A percentile compares a stretch with the other conserved stretches of the same genome.
Evolutionary conservation across 192 early-diverging fungal genomes (phyloP).

Genomic region (Phlyctochytrium bullatum): DNA sequence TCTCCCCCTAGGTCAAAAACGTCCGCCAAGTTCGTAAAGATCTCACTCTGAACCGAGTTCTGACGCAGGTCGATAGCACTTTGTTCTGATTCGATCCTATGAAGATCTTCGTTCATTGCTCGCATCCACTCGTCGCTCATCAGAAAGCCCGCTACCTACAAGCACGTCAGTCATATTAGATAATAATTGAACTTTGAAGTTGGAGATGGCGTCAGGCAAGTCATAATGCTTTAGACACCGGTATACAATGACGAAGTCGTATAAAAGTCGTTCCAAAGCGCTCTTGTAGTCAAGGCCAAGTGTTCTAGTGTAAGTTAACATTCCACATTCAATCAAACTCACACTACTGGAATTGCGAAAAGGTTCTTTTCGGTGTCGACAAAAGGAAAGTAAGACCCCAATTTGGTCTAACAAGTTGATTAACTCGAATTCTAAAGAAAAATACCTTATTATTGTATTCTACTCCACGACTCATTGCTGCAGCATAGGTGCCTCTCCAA

Average conservation of each 20-base stretch:
- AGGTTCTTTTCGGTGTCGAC: slow-evolving; percentile 6
- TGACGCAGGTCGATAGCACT: not conserved
- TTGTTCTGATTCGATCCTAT: not conserved
- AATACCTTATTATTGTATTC: slow-evolving; percentile 19
- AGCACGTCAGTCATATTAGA: not conserved
- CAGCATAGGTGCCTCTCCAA: slow-evolving; percentile 16
- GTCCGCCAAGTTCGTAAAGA: too few species aligned
- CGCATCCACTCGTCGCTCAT: not conserved
- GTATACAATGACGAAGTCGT: slow-evolving; percentile 14
- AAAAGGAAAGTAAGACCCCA: slow-evolving; percentile 19
- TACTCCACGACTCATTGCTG: slow-evolving; percentile 11
- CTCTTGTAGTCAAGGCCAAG: slow-evolving; percentile 21
- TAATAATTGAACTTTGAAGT: slow-evolving; percentile 12
- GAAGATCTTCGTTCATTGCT: not conserved
- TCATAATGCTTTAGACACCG: slow-evolving; percentile 28
- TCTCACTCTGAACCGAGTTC: too few species aligned
- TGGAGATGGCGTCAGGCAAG: slow-evolving; percentile 21
- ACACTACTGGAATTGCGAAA: slow-evolving; percentile 23
- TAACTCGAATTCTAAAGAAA: not conserved
- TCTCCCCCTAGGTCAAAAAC: not conserved
- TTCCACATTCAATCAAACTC: slow-evolving; percentile 3
- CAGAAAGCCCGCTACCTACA: not conserved
- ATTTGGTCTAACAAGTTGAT: slow-evolving; percentile 11
- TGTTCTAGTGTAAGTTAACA: not conserved
- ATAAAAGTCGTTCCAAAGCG: slow-evolving; percentile 8